These are phyloP conservation scores for Gossypium stocksii DNA, from an alignment of 345 rosid genomes.

Conservation along the genomic window DNA sequence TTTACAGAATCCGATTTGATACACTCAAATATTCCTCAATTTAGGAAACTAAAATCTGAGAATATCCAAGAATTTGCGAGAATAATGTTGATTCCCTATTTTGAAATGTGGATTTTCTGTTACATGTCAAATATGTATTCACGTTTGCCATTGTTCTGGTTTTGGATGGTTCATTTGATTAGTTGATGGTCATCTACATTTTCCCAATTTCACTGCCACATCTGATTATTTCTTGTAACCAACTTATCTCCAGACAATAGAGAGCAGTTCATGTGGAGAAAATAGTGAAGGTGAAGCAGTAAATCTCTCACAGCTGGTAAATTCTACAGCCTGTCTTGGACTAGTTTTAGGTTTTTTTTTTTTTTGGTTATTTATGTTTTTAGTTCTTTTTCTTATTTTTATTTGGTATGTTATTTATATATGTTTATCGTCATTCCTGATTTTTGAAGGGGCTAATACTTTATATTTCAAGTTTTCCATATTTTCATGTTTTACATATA, in stretches of 20 bases:
- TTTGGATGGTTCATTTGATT: constrained; percentile 8
- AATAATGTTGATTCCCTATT: background rate
- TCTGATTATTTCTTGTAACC: constrained; percentile 16
- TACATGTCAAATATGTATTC: background rate
- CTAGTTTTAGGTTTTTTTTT: constrained; percentile 15
- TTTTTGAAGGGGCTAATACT: background rate
- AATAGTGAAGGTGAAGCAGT: constrained; percentile 81
- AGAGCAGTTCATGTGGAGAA: constrained; percentile 82
- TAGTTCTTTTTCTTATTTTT: background rate
- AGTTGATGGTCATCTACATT: background rate
- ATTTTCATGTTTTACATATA: constrained; percentile 30
- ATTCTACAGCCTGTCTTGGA: constrained; percentile 28
- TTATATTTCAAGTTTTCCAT: constrained; percentile 30
- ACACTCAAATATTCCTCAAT: no score
- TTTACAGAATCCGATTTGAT: no score
- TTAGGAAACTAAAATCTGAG: no score
- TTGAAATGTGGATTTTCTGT: constrained; percentile 4
- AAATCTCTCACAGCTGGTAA: constrained; percentile 93
- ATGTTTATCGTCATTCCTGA: background rate
- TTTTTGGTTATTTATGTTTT: constrained; percentile 10
- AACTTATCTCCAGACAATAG: constrained; percentile 62
- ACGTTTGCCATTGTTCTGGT: constrained; percentile 5
- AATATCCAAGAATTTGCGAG: background rate
- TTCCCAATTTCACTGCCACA: constrained; percentile 14
- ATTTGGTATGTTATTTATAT: background rate